Percentiles rank a stretch among this genome's conserved stretches.
phyloP scores from a whole-genome alignment of 2,329 filamentous ascomycete genomes.

The Penicillium glabrum region DNA sequence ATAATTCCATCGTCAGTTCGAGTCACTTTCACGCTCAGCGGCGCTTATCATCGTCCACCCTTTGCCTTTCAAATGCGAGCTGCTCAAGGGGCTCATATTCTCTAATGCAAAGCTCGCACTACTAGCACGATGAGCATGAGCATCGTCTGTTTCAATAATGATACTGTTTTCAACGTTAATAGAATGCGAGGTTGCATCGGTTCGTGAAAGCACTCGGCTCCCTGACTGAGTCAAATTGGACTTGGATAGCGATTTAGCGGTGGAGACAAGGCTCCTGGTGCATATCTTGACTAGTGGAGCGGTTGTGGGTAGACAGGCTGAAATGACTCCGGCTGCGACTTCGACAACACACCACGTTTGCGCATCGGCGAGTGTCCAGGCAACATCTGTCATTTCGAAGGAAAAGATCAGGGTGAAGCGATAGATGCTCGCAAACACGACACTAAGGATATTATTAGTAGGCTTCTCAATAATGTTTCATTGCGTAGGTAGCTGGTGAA shows the following conservation, averaged over 20 bases:
- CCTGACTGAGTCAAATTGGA: neutral
- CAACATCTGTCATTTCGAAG: neutral
- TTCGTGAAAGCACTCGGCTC: neutral
- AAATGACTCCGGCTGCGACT: conserved; percentile 4
- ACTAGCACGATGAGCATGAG: neutral
- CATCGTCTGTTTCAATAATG: neutral
- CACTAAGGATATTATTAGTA: neutral
- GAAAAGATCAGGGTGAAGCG: neutral
- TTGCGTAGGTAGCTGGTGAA: neutral
- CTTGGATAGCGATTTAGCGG: neutral
- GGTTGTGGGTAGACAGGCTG: conserved; percentile 7
- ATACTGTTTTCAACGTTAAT: neutral
- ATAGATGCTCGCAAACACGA: conserved; percentile 2
- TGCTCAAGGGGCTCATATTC: neutral
- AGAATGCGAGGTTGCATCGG: neutral
- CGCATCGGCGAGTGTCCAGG: conserved; percentile 4
- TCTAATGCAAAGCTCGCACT: neutral
- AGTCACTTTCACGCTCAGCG: neutral
- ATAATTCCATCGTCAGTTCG: neutral
- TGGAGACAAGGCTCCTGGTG: conserved; percentile 1
- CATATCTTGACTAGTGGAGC: conserved; percentile 2
- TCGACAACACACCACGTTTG: conserved; percentile 9
- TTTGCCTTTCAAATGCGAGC: conserved; percentile 5
- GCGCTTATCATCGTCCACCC: conserved; percentile 5
- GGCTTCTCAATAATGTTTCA: neutral